Evolutionary conservation across 352 stramenopile genomes (phyloP), one percentile per base, ranked within the genome.

Genomic region (Globisporangium paroecandrum): DNA sequence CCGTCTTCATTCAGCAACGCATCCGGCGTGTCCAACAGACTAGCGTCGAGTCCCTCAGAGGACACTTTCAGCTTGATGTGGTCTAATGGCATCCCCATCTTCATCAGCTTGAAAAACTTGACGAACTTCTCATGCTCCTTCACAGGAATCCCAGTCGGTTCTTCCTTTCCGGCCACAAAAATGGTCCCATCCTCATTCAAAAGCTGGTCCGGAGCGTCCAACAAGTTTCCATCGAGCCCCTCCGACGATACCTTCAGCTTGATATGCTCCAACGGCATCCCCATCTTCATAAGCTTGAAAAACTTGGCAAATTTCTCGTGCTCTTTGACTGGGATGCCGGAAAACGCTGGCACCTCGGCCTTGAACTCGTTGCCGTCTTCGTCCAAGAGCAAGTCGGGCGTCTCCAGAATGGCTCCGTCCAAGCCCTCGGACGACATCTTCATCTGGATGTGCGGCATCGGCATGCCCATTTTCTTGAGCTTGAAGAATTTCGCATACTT

Each of bases 381-480:
- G 61, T 91, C 76, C 27, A 90, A 54, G 59, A 90, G 66, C 36
- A 71, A 62, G 24, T 93, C 82, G 4, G 84, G 79, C 24, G 73
- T 88, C 36, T 79, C 85, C 53, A 99, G 75, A 27, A 98, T 81
- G 3, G 69, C 77, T 25, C 83, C 78, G 74, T 99, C 89, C 20
- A 98, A 68, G 13, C 91, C 93, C 74, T 99, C 96, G 15, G 89
- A 81, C 9, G 80, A 89, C 90, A 98, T 98, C 34, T 98, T 98
- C 68, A 98, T 75, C 62, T 98, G 85, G 62, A 98, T 93, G 58
- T 97, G 94, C 4, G 85, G 74, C 65, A 94, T 69, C 5, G 97
- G 97, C 86, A 99, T 96, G 9, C 94, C 94, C 77, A 99, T 94
- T 68, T 97, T 97, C 53, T 93, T 89, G 71, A 99, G 93, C 72